A percentile compares a stretch with the other conserved stretches of the same genome.
phyloP scores from a whole-genome alignment of 2,329 filamentous ascomycete genomes.

The Colletotrichum gigasporum region DNA sequence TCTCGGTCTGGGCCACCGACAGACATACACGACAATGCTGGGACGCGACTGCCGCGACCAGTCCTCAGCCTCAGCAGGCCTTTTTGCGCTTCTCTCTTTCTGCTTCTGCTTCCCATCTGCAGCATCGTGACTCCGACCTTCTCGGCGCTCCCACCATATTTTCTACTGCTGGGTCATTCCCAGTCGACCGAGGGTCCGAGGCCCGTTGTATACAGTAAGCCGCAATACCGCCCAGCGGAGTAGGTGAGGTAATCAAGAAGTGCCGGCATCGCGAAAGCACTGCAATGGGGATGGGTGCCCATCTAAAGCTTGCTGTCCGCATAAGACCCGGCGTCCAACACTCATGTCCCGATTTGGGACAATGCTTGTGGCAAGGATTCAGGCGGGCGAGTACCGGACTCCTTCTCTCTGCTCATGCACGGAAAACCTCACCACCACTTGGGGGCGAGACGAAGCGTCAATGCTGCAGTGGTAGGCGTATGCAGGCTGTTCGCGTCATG shows the following conservation, averaged over 20 bases:
- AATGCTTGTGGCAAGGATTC: not conserved
- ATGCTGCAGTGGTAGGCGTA: conserved; percentile 6
- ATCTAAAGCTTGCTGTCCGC: conserved; percentile 7
- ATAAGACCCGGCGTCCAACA: conserved; percentile 6
- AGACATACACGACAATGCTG: too few relatives aligned
- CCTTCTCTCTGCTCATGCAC: not conserved
- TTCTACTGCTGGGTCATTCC: not conserved
- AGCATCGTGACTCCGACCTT: not conserved
- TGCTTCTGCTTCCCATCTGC: not conserved
- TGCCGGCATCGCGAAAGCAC: conserved; percentile 20
- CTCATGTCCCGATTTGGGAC: conserved; percentile 3
- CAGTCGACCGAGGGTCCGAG: not conserved
- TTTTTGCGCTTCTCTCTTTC: too few relatives aligned
- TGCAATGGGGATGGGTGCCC: conserved; percentile 1
- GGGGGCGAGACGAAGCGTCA: conserved; percentile 18
- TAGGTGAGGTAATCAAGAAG: not conserved
- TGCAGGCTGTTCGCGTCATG: conserved; percentile 11
- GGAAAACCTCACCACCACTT: conserved; percentile 8
- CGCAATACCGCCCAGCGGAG: not conserved
- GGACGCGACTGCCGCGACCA: too few relatives aligned
- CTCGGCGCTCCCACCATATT: not conserved
- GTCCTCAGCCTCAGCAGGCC: too few relatives aligned
- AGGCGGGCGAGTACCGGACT: conserved; percentile 9
- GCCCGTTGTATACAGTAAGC: not conserved
- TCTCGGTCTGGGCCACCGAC: too few relatives aligned